Conservation (phyloP, 768 basidiomycete species). For the Lyophyllum atratum region DNA sequence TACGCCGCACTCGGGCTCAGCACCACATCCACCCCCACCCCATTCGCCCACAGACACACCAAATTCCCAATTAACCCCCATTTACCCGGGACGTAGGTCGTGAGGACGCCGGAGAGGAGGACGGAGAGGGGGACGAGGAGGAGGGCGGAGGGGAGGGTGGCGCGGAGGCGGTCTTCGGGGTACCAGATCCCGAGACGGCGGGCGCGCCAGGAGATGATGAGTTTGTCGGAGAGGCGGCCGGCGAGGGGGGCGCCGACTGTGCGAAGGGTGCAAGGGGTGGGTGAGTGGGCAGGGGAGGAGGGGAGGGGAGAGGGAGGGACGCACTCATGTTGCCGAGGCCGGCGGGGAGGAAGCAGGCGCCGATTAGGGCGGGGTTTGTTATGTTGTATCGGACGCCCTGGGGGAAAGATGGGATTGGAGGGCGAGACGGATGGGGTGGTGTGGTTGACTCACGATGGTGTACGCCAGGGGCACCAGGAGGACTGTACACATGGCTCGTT, state of each 20-base stretch:
- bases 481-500: constrained; percentile 34
- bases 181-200: constrained; percentile 58
- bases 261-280: no score
- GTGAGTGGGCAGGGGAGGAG: neutral
- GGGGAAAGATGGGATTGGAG: neutral
- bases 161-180: constrained; percentile 70
- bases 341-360: constrained; percentile 58
- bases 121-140: constrained; percentile 57
- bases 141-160: constrained; percentile 44
- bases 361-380: constrained; percentile 55
- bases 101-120: constrained; percentile 48
- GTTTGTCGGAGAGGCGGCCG: constrained; percentile 58
- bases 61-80: constrained; percentile 53
- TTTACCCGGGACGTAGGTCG: constrained; percentile 47
- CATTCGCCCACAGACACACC: constrained; percentile 61
- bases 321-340: constrained; percentile 61
- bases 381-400: constrained; percentile 63
- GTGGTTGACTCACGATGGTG: constrained; percentile 52
- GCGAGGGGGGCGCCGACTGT: constrained; percentile 62
- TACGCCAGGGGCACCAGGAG: constrained; percentile 64
- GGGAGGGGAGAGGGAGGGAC: constrained; percentile 20
- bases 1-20: constrained; percentile 60
- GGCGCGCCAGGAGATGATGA: constrained; percentile 48
- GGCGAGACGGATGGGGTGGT: neutral
- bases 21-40: constrained; percentile 64